Percentiles rank a stretch among this genome's conserved stretches.
Conservation (phyloP, 1,139 yeast species). For the Debaryomycetaceae sp. region DNA sequence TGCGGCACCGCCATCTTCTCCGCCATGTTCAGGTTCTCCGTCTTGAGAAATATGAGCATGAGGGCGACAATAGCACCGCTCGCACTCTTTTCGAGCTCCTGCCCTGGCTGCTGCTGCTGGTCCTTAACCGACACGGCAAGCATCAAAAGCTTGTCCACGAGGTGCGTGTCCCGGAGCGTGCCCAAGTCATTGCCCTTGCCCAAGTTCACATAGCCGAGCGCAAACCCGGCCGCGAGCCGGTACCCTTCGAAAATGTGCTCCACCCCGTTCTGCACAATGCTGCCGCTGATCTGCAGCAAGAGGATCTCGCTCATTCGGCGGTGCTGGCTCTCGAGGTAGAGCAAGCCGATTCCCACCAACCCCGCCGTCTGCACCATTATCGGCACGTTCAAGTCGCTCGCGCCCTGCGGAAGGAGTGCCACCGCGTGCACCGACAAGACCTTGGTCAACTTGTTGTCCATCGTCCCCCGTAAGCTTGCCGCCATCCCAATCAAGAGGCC, state of each 20-base stretch:
- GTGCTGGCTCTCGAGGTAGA: slow-evolving; percentile 71
- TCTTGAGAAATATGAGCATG: slow-evolving; percentile 60
- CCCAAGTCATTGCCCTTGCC: slow-evolving; percentile 62
- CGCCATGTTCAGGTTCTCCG: slow-evolving; percentile 54
- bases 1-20: slow-evolving; percentile 53
- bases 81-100: slow-evolving; percentile 61
- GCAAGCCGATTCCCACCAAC: slow-evolving; percentile 75
- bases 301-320: slow-evolving; percentile 81
- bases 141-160: slow-evolving; percentile 54
- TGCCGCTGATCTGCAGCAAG: slow-evolving; percentile 52
- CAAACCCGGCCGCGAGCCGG: slow-evolving; percentile 77
- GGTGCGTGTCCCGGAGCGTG: slow-evolving; percentile 57
- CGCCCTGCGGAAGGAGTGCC: slow-evolving; percentile 83
- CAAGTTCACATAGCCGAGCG: slow-evolving; percentile 78
- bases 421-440: slow-evolving; percentile 90
- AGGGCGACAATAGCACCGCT: slow-evolving; percentile 78
- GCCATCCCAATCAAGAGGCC: slow-evolving; percentile 89
- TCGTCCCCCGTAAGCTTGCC: slow-evolving; percentile 73
- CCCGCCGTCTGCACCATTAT: slow-evolving; percentile 87
- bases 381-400: slow-evolving; percentile 80
- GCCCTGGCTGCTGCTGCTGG: slow-evolving; percentile 40
- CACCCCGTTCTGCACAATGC: slow-evolving; percentile 46
- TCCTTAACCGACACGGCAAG: slow-evolving; percentile 59
- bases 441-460: slow-evolving; percentile 81
- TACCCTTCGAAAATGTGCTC: slow-evolving; percentile 69